phyloP scores from a whole-genome alignment of 108 stramenopile genomes.

The Poteriospumella lacustris region DNA sequence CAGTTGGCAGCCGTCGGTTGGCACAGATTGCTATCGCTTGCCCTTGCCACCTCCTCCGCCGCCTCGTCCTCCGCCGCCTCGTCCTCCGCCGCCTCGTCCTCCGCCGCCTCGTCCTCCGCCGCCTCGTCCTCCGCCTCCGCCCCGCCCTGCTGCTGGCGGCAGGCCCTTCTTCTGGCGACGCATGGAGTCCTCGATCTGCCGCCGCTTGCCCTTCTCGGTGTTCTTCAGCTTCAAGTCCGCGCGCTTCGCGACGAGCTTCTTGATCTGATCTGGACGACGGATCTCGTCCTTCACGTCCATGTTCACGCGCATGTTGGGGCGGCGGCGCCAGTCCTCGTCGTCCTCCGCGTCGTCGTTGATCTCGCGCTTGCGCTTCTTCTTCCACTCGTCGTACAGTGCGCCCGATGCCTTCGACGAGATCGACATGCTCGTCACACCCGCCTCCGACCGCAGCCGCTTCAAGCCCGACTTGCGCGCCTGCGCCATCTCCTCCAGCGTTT shows the following conservation, averaged over 20 bases:
- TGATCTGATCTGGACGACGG: conserved; percentile 12
- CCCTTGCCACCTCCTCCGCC: too few species aligned
- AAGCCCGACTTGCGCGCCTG: not conserved
- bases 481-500: conserved; percentile 25
- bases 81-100: too few species aligned
- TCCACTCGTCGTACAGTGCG: conserved; percentile 17
- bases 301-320: not conserved
- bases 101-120: too few species aligned
- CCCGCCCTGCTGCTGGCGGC: too few species aligned
- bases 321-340: not conserved
- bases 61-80: too few species aligned
- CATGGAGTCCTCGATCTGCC: not conserved
- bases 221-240: conserved; percentile 21
- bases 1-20: too few species aligned
- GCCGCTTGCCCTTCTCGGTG: conserved; percentile 6
- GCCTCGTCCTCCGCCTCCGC: too few species aligned
- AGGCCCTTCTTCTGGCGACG: not conserved
- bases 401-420: not conserved
- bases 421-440: not conserved
- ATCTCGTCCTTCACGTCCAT: not conserved
- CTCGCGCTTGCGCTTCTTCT: conserved; percentile 1
- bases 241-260: not conserved
- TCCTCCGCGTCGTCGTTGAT: not conserved
- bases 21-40: too few species aligned
- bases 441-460: conserved; percentile 4